Evolutionary conservation across 441 rosid species (phyloP), one percentile per base, ranked within the genome.

Genomic region (Capsella rubella): DNA sequence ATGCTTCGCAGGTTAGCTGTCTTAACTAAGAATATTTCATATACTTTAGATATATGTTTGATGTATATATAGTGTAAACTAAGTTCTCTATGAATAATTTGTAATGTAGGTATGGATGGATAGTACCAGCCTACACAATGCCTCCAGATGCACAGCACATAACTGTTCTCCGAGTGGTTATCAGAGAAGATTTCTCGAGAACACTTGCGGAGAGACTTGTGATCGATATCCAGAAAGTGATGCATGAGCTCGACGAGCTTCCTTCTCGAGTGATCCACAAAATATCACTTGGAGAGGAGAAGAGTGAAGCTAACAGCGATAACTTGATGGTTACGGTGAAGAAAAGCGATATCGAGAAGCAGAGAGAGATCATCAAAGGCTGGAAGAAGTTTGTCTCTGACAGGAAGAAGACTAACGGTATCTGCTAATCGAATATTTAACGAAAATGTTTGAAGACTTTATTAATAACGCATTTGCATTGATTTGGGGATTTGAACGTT

Each of bases 91-190:
- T 2, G 11, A 8, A 37, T 57, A 52, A 1, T 21, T 52, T 64
- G 35, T 5, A 45, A 69, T 71, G 55, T 34, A 87, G 97, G 4
- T 89, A 79, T 18, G 96, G 98, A 1, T 93, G 98, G 97, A 91
- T 93, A 1, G 97, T 93, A 61, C 98, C 97, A 0, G 97, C 98
- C 14, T 93, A 93, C 72, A 87, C 95, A 25, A 89, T 91, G 95
- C 98, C 98, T 0, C 89, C 97, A 0, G 83, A 93, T 13, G 98
- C 96, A 14, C 90, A 89, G 79, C 96, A 93, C 63, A 47, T 93
- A 14, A 93, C 98, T 0, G 98, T 93, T 69, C 87, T 93, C 0
- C 91, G 98, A 3, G 96, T 93, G 0, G 97, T 93, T 10, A 83
- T 93, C 9, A 75, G 98, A 53, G 97, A 93, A 82, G 98, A 91